Evolutionary conservation across 257 asterid species (phyloP).

Genomic region (Primulina tabacum): DNA sequence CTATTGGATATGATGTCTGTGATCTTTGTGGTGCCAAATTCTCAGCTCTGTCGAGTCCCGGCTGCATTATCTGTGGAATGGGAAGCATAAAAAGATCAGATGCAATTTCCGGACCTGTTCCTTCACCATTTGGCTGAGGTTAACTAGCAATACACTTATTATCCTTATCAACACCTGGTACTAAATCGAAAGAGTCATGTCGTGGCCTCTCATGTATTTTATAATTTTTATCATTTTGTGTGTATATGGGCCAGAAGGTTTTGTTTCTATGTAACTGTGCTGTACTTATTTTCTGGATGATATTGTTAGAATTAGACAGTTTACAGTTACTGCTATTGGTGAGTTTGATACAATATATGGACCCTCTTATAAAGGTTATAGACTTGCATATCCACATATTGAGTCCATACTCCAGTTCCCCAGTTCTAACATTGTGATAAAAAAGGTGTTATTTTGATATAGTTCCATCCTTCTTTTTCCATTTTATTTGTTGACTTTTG

Average conservation of each 20-base stretch:
- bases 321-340: not conserved
- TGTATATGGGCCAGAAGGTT: not conserved
- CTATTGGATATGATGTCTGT: slow-evolving; percentile 94
- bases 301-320: not conserved
- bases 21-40: slow-evolving; percentile 98
- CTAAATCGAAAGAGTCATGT: too few relatives aligned
- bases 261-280: not conserved
- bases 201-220: not conserved
- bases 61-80: slow-evolving; percentile 99
- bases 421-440: too few relatives aligned
- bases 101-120: slow-evolving; percentile 84
- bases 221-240: not conserved
- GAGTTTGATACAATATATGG: too few relatives aligned
- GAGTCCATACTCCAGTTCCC: too few relatives aligned
- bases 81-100: slow-evolving; percentile 98
- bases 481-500: too few relatives aligned
- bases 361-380: too few relatives aligned
- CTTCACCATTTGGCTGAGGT: slow-evolving; percentile 83
- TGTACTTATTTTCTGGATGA: too few relatives aligned
- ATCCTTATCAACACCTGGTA: not conserved
- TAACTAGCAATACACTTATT: not conserved
- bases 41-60: slow-evolving; percentile 87
- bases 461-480: too few relatives aligned
- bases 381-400: too few relatives aligned
- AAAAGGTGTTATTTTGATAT: too few relatives aligned